Percentiles rank a stretch among this genome's conserved stretches.
Evolutionary conservation across 106 monocot genomes (phyloP).

Genomic region (Dioscorea zingiberensis): DNA sequence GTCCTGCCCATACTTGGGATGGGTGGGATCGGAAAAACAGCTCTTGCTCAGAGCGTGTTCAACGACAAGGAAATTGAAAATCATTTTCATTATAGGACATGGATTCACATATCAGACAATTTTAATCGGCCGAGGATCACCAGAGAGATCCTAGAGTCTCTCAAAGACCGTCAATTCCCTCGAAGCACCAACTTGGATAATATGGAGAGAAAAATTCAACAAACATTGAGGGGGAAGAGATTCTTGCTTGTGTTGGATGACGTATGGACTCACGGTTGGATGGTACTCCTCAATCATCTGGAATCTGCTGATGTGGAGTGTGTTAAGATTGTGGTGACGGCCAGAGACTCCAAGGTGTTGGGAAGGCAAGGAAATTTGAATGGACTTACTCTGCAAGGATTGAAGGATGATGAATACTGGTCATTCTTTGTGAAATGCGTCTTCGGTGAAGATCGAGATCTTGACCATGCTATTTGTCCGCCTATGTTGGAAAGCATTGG

Average conservation of each 20-base stretch:
- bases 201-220: slow-evolving; percentile 5
- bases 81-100: slow-evolving; percentile 7
- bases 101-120: slow-evolving; percentile 21
- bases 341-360: slow-evolving; percentile 16
- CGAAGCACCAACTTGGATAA: slow-evolving; percentile 1
- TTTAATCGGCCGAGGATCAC: slow-evolving; percentile 17
- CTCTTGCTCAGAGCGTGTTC: slow-evolving; percentile 17
- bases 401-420: slow-evolving; percentile 18
- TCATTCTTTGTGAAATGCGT: slow-evolving; percentile 9
- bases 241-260: slow-evolving; percentile 46
- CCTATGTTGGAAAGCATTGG: slow-evolving; percentile 9
- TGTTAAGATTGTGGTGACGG: slow-evolving; percentile 28
- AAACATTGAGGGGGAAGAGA: slow-evolving; percentile 7
- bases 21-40: slow-evolving; percentile 21
- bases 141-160: slow-evolving; percentile 6
- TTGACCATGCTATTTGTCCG: not conserved
- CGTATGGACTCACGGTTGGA: slow-evolving; percentile 36
- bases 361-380: not conserved
- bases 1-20: slow-evolving; percentile 15
- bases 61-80: slow-evolving; percentile 8
- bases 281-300: slow-evolving; percentile 1
- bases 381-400: not conserved
- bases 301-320: slow-evolving; percentile 12
- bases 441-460: slow-evolving; percentile 6
- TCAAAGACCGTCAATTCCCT: not conserved